These are phyloP conservation scores for Alternaria angustiovoidea DNA, from an alignment of 2,329 filamentous ascomycete species.

Conservation along the genomic window DNA sequence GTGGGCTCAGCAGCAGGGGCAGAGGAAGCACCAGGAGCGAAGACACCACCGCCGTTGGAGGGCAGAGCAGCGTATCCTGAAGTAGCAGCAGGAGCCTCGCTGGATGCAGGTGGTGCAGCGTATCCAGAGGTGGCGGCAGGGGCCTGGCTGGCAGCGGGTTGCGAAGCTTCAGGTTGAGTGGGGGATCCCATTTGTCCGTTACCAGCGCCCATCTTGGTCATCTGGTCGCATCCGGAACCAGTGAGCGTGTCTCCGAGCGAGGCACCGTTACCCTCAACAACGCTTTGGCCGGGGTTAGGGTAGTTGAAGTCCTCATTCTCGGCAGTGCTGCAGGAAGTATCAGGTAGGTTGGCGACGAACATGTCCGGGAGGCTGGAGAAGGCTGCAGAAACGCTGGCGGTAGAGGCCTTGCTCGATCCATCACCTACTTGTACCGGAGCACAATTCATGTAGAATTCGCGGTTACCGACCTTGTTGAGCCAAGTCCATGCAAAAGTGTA, in stretches of 20 bases:
- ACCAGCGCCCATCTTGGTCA: slow-evolving; percentile 44
- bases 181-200: slow-evolving; percentile 40
- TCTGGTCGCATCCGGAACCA: slow-evolving; percentile 40
- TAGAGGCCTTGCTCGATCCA: no score
- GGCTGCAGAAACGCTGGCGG: no score
- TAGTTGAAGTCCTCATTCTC: slow-evolving; percentile 66
- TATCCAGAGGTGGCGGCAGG: background rate
- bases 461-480: slow-evolving; percentile 91
- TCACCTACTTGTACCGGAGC: no score
- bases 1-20: slow-evolving; percentile 20
- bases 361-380: no score
- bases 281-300: slow-evolving; percentile 68
- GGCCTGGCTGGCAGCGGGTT: slow-evolving; percentile 1
- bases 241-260: slow-evolving; percentile 41
- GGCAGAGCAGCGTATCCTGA: slow-evolving; percentile 7
- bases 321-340: slow-evolving; percentile 63
- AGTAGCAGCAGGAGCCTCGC: slow-evolving; percentile 4
- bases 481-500: slow-evolving; percentile 91
- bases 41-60: slow-evolving; percentile 31
- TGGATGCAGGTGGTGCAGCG: slow-evolving; percentile 8
- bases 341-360: slow-evolving; percentile 74
- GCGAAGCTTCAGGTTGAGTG: slow-evolving; percentile 10
- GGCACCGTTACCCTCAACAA: slow-evolving; percentile 48
- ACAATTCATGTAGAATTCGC: slow-evolving; percentile 99
- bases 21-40: slow-evolving; percentile 45